A percentile compares a stretch with the other conserved stretches of the same genome.
Evolutionary conservation across 2,329 filamentous ascomycete species (phyloP).

Genomic region (Cyphellophora attinorum): DNA sequence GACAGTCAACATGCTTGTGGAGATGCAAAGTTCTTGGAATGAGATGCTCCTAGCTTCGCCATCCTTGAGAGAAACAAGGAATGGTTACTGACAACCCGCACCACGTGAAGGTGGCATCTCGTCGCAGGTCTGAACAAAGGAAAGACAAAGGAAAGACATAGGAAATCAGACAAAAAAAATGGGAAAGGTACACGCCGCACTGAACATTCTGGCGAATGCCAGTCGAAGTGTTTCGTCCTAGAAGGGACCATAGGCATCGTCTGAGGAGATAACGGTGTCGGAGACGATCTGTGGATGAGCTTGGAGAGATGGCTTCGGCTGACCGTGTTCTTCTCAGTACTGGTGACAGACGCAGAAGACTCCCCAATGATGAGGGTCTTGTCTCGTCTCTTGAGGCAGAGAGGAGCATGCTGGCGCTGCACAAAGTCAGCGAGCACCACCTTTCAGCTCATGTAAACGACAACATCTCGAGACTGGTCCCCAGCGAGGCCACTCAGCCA

Average conservation of each 20-base stretch:
- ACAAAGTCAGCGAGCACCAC: not conserved
- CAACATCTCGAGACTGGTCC: slow-evolving; percentile 97
- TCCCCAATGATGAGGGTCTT: slow-evolving; percentile 99
- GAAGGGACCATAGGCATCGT: slow-evolving; percentile 97
- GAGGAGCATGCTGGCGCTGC: slow-evolving; percentile 97
- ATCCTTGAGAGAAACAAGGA: too few species aligned
- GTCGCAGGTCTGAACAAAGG: too few species aligned
- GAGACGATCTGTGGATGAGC: slow-evolving; percentile 99
- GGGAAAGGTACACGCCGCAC: too few species aligned
- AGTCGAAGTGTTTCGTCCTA: slow-evolving; percentile 99
- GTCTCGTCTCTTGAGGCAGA: slow-evolving; percentile 93
- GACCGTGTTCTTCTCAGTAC: slow-evolving; percentile 98
- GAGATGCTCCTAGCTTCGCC: too few species aligned
- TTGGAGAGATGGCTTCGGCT: slow-evolving; percentile 97
- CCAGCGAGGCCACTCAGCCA: slow-evolving; percentile 98
- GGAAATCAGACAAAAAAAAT: too few species aligned
- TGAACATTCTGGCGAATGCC: too few species aligned
- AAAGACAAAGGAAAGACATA: too few species aligned
- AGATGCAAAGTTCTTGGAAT: too few species aligned
- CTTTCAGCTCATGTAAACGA: not conserved
- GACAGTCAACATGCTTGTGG: too few species aligned
- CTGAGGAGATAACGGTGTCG: slow-evolving; percentile 99
- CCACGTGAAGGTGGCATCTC: too few species aligned
- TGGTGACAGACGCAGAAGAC: slow-evolving; percentile 83
- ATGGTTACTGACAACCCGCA: too few species aligned